Base-by-base conservation (phyloP, 2,329 filamentous ascomycete species). In the Aspergillaceae sp. region DNA sequence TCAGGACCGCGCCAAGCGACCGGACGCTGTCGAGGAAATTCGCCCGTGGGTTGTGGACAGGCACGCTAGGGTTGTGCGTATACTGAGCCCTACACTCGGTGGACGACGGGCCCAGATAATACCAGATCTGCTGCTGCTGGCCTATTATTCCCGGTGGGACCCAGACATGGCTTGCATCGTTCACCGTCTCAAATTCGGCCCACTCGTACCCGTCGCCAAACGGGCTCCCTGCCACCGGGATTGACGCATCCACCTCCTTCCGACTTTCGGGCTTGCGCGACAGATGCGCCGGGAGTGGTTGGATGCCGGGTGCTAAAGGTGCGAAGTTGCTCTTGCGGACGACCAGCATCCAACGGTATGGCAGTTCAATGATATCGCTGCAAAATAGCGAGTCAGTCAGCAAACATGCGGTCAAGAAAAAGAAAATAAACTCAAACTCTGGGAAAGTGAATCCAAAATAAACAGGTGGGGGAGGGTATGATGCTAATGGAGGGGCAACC, bases 81-180 rank as follows among this genome's bases (percentile, higher is more conserved):
- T 92, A 98, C 63, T 94, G 88, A 28, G 89, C 84, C 65, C 84
- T 89, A 45, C 88, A 86, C 60, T 97, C 91, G 5, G 91, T 96
- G 26, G 91, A 97, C 19, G 78, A 79, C 63, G 81, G 81, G 30
- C 87, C 87, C 49, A 98, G 76, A 64, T 96, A 97, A 69, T 88
- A 79, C 87, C 90, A 97, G 11, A 95, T 66, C 61, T 87, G 83
- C 50, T 91, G 79, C 10, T 82, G 75, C 62, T 85, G 68, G 68
- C 6, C 95, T 66, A 59, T 94, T 83, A 86, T 60, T 74, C 76
- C 63, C 86, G 81, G 43, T 71, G 73, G 36, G 51, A 73, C 73
- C 56, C 84, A 85, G 51, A 61, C 59, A 33, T 74, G 70, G 27
- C 78, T 74, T 55, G 78, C 75, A 42, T 60, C 61, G 43, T 75